Evolutionary conservation across 805 yeast genomes (phyloP), one percentile per base, ranked within the genome.

Genomic region (Zygotorulaspora sp.): DNA sequence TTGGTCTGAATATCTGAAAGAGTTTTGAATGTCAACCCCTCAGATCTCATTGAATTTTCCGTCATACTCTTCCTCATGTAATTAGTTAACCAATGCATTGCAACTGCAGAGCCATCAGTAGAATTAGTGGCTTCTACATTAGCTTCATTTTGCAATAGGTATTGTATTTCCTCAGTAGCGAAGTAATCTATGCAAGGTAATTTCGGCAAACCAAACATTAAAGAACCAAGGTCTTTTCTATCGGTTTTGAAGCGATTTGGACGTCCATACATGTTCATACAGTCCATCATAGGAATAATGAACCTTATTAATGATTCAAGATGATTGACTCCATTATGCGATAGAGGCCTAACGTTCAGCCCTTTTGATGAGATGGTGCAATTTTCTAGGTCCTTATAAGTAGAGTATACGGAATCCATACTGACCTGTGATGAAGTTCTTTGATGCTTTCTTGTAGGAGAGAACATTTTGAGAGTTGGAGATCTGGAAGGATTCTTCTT

Each of bases 141-240:
- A 30, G 36, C 23, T 25, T 17, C 33, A 6, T 36, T 21, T 2
- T 38, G 38, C 11, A 48, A 26, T 13, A 54, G 30, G 26, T 19
- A 29, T 18, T 11, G 40, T 19, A 52, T 23, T 33, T 52, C 57
- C 27, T 52, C 46, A 15, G 17, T 12, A 10, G 55, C 47, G 25
- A 82, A 53, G 45, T 77, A 78, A 48, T 75, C 72, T 17, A 75
- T 75, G 36, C 68, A 73, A n/a, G 92, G 92, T 49, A 83, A 68
- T 30, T 74, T 74, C 3, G 92, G 92, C 42, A 83, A 66, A 0
- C 82, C 89, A 62, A 81, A 83, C 40, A 81, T 65, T 50, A 83
- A 56, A 1, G 85, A 78, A 2, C 67, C 57, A 9, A 62, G 59
- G 47, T 79, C 74, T 2, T 55, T 53, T 56, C 78, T 77, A 38